Percentiles rank a stretch among this genome's conserved stretches.
phyloP scores from a whole-genome alignment of 2,329 filamentous ascomycete genomes.

The Aspergillus calidoustus region DNA sequence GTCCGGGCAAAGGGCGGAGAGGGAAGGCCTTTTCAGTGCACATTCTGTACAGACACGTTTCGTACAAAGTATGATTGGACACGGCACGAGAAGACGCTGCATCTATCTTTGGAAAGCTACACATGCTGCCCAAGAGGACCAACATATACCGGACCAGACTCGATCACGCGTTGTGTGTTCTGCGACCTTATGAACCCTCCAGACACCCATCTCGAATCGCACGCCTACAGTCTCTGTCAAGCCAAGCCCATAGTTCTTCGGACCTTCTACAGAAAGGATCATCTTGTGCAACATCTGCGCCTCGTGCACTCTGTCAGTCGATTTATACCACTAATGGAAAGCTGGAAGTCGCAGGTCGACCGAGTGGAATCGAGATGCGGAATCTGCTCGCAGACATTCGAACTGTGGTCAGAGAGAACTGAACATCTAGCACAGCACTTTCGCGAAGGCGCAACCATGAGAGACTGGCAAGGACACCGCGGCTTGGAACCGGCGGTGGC shows the following conservation, averaged over 20 bases:
- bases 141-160: constrained; percentile 37
- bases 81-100: constrained; percentile 53
- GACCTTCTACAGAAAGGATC: constrained; percentile 65
- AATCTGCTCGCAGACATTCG: constrained; percentile 39
- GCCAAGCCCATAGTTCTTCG: constrained; percentile 57
- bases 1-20: constrained; percentile 25
- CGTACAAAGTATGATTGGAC: constrained; percentile 54
- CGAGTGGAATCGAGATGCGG: constrained; percentile 51
- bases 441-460: constrained; percentile 38
- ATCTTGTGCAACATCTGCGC: constrained; percentile 61
- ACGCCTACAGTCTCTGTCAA: constrained; percentile 57
- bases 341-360: constrained; percentile 52
- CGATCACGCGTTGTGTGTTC: constrained; percentile 46
- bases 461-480: constrained; percentile 40
- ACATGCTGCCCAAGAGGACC: constrained; percentile 59
- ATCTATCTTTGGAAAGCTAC: constrained; percentile 53
- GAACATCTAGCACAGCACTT: constrained; percentile 46
- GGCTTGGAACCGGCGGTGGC: constrained; percentile 37
- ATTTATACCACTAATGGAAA: constrained; percentile 52
- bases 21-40: constrained; percentile 46
- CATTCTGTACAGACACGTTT: constrained; percentile 54
- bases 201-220: constrained; percentile 55
- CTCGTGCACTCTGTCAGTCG: constrained; percentile 58
- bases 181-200: constrained; percentile 55
- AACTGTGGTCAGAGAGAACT: constrained; percentile 38